phyloP scores from a whole-genome alignment of 2,329 filamentous ascomycete species.

The Pezizomycotina sp. region DNA sequence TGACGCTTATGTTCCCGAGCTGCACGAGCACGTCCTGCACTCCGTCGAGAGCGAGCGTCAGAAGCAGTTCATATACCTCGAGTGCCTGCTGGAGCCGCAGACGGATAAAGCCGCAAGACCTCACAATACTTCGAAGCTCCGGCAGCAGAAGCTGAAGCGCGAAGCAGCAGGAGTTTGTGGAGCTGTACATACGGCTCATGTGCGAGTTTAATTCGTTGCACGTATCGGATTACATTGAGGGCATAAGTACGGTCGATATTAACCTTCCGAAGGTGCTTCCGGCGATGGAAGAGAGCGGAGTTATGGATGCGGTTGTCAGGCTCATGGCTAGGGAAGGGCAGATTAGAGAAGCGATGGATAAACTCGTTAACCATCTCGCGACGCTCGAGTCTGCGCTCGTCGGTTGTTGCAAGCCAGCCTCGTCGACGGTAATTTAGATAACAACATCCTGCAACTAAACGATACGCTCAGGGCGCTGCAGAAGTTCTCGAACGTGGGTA shows the following conservation, averaged over 20 bases:
- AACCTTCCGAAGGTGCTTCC: constrained; percentile 66
- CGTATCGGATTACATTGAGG: constrained; percentile 69
- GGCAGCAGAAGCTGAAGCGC: constrained; percentile 15
- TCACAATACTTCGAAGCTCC: constrained; percentile 1
- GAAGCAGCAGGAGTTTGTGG: constrained; percentile 44
- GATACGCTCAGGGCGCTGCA: constrained; percentile 63
- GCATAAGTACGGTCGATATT: constrained; percentile 60
- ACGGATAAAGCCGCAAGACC: constrained; percentile 15
- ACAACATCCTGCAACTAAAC: constrained; percentile 48
- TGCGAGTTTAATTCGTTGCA: constrained; percentile 67
- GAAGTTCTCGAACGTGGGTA: constrained; percentile 82
- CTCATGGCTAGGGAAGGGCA: constrained; percentile 81
- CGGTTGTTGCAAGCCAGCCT: constrained; percentile 47
- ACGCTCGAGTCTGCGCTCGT: constrained; percentile 64
- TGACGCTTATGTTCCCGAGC: constrained; percentile 41
- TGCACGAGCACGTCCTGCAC: constrained; percentile 50
- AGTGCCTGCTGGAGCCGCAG: constrained; percentile 53
- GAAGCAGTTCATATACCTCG: constrained; percentile 59
- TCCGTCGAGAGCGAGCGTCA: constrained; percentile 44
- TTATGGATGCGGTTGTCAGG: constrained; percentile 82
- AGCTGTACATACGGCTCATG: constrained; percentile 79
- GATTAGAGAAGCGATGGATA: constrained; percentile 63
- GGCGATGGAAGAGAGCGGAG: constrained; percentile 72
- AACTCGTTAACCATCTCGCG: constrained; percentile 63
- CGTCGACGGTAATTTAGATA: constrained; percentile 23